Base-by-base conservation (phyloP, 495 filamentous ascomycete genomes). In the Aspergillus ostianus region DNA sequence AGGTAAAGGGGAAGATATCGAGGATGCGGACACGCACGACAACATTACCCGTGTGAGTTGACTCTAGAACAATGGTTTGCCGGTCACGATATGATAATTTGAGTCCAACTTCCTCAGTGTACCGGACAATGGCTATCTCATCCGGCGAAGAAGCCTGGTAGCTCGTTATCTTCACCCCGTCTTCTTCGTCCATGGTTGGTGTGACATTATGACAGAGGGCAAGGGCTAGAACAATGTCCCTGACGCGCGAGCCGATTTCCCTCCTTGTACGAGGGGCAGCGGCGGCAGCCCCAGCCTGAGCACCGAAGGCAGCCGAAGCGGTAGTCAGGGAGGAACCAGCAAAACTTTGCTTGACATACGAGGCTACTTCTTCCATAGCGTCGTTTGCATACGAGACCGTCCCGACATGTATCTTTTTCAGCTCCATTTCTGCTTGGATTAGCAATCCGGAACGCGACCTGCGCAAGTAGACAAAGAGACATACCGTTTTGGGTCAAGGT, bases 131-230 rank as follows among this genome's bases (percentile, higher is more conserved):
- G 19, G 95, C 95, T 67, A 99, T 97, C 73, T 99, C 95, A 71
- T 99, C 95, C 0, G 95, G 95, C 19, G 92, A 97, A 18, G 91
- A 95, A 20, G 95, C 95, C 75, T 99, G 95, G 64, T 99, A 99
- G 18, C 84, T 90, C 1, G 87, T 97, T 20, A 90, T 77, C n/a
- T 77, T 83, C 48, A 84, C 72, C 0, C 92, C 94, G 64, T 90
- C 82, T 61, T 92, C 87, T 59, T 93, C 88, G 61, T 96, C 91
- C 0, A 79, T 83, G 4, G 93, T 96, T 10, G 95, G 95, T 0
- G 95, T 99, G 49, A 99, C 95, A 68, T 98, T 99, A 74, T 99
- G 95, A 63, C 95, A 98, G 26, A 99, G 81, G 3, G 92, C 93
- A 55, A 99, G 83, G 4, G 95, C 94, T 9, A 98, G 71, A 8